Conservation (phyloP, 1,139 yeast genomes). For the Blastobotrys buckinghamii region DNA sequence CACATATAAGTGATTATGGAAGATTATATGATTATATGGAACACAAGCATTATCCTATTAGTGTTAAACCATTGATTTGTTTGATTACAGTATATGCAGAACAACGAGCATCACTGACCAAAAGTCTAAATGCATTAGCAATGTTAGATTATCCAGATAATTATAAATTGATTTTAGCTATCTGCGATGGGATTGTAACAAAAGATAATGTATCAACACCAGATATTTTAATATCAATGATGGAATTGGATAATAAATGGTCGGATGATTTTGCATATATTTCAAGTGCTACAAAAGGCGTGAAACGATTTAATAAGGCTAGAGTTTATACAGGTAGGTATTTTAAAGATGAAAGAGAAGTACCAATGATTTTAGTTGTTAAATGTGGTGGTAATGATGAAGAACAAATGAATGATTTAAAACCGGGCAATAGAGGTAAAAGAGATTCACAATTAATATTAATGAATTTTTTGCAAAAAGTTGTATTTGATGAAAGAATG, state of each 20-base stretch:
- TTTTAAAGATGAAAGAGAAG: slow-evolving; percentile 63
- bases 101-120: slow-evolving; percentile 27
- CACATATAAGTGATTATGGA: neutral
- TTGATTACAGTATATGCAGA: slow-evolving; percentile 34
- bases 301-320: slow-evolving; percentile 97
- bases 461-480: slow-evolving; percentile 87
- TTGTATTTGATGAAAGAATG: slow-evolving; percentile 96
- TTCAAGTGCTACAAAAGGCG: slow-evolving; percentile 80
- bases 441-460: slow-evolving; percentile 93
- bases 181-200: slow-evolving; percentile 33
- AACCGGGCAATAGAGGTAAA: slow-evolving; percentile 98
- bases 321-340: slow-evolving; percentile 75
- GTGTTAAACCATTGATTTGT: slow-evolving; percentile 43
- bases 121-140: slow-evolving; percentile 31
- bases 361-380: slow-evolving; percentile 75
- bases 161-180: slow-evolving; percentile 28
- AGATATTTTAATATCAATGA: slow-evolving; percentile 79
- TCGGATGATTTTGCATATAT: slow-evolving; percentile 82
- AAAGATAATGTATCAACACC: slow-evolving; percentile 51
- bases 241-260: slow-evolving; percentile 57
- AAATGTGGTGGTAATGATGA: slow-evolving; percentile 62
- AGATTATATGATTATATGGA: neutral
- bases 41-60: slow-evolving; percentile 1
- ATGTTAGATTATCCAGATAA: slow-evolving; percentile 27
- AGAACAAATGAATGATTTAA: slow-evolving; percentile 45